Evolutionary conservation across 129 eudicot species (phyloP), one percentile per base, ranked within the genome.

Genomic region (Artemisia annua): DNA sequence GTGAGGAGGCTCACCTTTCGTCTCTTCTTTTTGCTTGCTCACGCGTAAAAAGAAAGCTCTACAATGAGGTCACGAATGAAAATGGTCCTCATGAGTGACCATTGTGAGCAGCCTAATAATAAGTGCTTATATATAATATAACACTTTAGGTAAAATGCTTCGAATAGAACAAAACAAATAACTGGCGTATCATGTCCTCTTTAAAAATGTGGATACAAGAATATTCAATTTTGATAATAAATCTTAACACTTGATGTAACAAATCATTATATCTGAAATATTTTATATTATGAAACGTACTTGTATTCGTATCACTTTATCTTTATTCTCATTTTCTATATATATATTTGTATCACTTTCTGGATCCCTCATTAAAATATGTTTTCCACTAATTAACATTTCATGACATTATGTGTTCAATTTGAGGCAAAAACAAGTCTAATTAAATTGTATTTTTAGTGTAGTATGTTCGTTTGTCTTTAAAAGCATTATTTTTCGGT

Each of bases 171-270:
- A 50, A 50, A 24, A 48, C 5, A 1, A 50, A 35, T 51, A n/a
- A n/a, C n/a, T 69, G 73, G 46, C 61, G 9, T 51, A 69, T 50
- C 48, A 4, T 50, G 73, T 5, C 62, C 56, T 52, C 20, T 68
- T 50, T 22, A 68, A 7, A 26, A 61, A 24, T 2, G 26, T 50
- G 26, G 73, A 52, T 68, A n/a, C 63, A 52, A 52, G 63, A 69
- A 69, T 69, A 68, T 50, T 67, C 22, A 24, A 50, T 19, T 24
- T 24, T 68, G 52, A 66, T 19, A 65, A 46, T 24, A 67, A 18
- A 67, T 48, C 59, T 49, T 26, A 7, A 67, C 50, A 49, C 16
- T 50, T 17, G 14, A 46, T 48, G 8, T 24, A 39, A 39, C 44
- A 39, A 39, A 39, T 6, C 44, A 10, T 39, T 7, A 39, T 7